These are phyloP conservation scores for Pichia sp. DNA, from an alignment of 1,139 yeast species.

Conservation along the genomic window DNA sequence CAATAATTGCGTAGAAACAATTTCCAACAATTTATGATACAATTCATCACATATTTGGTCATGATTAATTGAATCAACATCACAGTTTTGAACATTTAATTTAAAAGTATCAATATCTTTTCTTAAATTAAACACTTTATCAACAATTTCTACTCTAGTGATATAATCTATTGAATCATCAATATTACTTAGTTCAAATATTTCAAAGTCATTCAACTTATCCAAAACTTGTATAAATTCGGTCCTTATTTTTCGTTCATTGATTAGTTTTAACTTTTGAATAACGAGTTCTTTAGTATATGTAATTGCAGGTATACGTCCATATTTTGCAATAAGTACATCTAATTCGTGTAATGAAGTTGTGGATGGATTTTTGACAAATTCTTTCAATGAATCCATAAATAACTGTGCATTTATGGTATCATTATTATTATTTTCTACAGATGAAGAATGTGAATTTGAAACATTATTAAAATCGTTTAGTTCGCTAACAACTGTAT, in stretches of 20 bases:
- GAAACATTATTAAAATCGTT: neutral
- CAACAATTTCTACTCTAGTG: neutral
- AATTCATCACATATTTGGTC: constrained; percentile 1
- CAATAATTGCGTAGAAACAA: neutral
- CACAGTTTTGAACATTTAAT: neutral
- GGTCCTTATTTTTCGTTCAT: neutral
- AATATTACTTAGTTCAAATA: constrained; percentile 4
- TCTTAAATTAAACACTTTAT: constrained; percentile 1
- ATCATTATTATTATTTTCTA: neutral
- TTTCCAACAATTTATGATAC: constrained; percentile 1
- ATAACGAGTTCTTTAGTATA: constrained; percentile 11
- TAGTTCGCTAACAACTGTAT: constrained; percentile 9
- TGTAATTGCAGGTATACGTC: constrained; percentile 11
- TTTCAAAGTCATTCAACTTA: constrained; percentile 10
- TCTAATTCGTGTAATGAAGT: constrained; percentile 2
- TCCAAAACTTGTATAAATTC: neutral
- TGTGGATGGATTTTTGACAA: constrained; percentile 1
- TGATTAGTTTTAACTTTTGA: constrained; percentile 7
- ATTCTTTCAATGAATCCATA: constrained; percentile 1
- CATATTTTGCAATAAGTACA: constrained; percentile 6
- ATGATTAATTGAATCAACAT: neutral
- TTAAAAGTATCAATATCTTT: constrained; percentile 1
- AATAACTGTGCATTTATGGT: constrained; percentile 2
- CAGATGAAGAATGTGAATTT: neutral
- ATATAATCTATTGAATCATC: neutral